A percentile compares a stretch with the other conserved stretches of the same genome.
These are phyloP conservation scores for Chytriomyces sp. DNA, from an alignment of 192 early-diverging fungal species.

Conservation along the genomic window DNA sequence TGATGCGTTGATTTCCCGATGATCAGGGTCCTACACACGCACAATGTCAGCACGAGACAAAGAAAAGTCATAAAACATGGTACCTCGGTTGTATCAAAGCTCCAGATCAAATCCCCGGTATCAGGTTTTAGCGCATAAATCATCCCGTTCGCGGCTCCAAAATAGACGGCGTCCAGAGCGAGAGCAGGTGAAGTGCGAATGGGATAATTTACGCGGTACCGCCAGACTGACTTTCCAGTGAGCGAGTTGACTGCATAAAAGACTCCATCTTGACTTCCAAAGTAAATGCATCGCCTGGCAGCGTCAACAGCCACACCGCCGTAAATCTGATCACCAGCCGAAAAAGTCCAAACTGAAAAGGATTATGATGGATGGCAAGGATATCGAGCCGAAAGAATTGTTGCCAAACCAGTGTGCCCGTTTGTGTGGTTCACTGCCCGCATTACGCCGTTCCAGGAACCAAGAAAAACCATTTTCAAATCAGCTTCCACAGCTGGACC, in stretches of 20 bases:
- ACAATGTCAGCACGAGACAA: neutral
- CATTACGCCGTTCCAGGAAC: constrained; percentile 30
- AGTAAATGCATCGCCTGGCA: constrained; percentile 16
- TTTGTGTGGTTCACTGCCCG: constrained; percentile 23
- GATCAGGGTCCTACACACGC: constrained; percentile 18
- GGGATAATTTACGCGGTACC: constrained; percentile 33
- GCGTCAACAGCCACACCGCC: constrained; percentile 30
- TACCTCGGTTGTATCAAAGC: constrained; percentile 34
- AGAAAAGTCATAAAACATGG: neutral
- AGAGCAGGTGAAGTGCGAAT: constrained; percentile 32
- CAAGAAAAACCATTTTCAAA: constrained; percentile 25
- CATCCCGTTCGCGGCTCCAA: constrained; percentile 33
- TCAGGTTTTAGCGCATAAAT: constrained; percentile 28
- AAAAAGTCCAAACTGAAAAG: constrained; percentile 28
- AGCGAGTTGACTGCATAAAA: constrained; percentile 26
- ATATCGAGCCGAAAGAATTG: neutral
- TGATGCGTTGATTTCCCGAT: constrained; percentile 35
- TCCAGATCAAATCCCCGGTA: constrained; percentile 23
- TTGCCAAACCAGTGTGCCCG: constrained; percentile 18
- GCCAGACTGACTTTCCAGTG: constrained; percentile 33
- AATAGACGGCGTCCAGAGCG: constrained; percentile 25
- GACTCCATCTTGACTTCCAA: constrained; percentile 28
- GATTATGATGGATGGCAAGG: neutral
- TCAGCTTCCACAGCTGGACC: constrained; percentile 29
- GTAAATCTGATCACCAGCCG: constrained; percentile 26